phyloP scores from a whole-genome alignment of 495 filamentous ascomycete genomes.

The Chaetomium cochliodes region DNA sequence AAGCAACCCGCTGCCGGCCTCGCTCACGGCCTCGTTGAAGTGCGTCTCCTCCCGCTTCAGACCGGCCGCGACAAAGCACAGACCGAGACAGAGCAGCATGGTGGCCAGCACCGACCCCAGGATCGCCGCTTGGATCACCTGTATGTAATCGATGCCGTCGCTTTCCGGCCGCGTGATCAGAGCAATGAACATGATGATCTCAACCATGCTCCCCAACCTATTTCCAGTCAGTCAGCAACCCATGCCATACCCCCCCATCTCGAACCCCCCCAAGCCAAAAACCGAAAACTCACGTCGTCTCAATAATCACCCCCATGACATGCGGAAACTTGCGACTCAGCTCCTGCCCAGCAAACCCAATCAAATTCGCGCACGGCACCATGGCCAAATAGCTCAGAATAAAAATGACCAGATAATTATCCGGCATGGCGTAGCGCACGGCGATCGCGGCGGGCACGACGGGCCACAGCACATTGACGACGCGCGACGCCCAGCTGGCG shows the following conservation, averaged over 20 bases:
- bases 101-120: conserved; percentile 41
- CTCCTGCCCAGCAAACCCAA: conserved; percentile 81
- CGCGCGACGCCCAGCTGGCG: conserved; percentile 40
- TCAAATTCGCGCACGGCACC: conserved; percentile 79
- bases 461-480: conserved; percentile 54
- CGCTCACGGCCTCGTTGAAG: conserved; percentile 75
- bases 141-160: conserved; percentile 46
- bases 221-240: conserved; percentile 5
- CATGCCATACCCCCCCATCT: background rate
- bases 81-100: conserved; percentile 42
- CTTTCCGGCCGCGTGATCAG: conserved; percentile 44
- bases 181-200: conserved; percentile 81
- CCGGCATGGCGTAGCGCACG: conserved; percentile 38
- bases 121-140: conserved; percentile 63
- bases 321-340: conserved; percentile 75
- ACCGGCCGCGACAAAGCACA: conserved; percentile 71
- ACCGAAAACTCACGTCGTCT: conserved; percentile 55
- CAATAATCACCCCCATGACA: conserved; percentile 71
- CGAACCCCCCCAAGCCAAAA: background rate
- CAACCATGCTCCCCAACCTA: conserved; percentile 68
- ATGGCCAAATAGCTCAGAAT: conserved; percentile 58
- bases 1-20: conserved; percentile 76
- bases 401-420: conserved; percentile 52
- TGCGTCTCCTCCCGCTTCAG: conserved; percentile 60
- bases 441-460: conserved; percentile 55